Percentiles rank a stretch among this genome's conserved stretches.
Evolutionary conservation across 306 rosid genomes (phyloP).

Genomic region (Castanea crenata): DNA sequence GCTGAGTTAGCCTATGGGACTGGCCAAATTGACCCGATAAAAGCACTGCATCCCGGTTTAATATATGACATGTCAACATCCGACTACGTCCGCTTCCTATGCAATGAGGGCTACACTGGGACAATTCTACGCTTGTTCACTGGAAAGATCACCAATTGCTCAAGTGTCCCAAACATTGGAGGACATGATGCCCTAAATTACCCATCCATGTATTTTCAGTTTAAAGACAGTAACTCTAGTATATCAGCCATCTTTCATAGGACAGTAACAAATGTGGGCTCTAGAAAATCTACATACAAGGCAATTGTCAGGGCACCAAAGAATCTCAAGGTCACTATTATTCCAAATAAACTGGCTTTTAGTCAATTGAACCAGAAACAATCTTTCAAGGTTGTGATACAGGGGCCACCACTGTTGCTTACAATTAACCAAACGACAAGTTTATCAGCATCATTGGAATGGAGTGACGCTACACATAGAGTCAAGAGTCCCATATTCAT

Average conservation of each 20-base stretch:
- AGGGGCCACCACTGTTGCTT: slow-evolving; percentile 26
- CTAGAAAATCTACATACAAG: slow-evolving; percentile 42
- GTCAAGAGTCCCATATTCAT: slow-evolving; percentile 60
- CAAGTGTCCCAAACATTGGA: no score
- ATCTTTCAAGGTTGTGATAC: slow-evolving; percentile 54
- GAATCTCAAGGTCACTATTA: slow-evolving; percentile 31
- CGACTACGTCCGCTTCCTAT: slow-evolving; percentile 53
- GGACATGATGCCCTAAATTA: slow-evolving; percentile 67
- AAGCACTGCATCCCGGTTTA: slow-evolving; percentile 60
- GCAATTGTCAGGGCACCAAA: slow-evolving; percentile 7
- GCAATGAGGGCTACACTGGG: slow-evolving; percentile 48
- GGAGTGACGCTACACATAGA: slow-evolving; percentile 55
- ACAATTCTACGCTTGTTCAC: slow-evolving; percentile 28
- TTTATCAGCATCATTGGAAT: slow-evolving; percentile 46
- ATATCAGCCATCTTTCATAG: slow-evolving; percentile 53
- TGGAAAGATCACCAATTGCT: background rate
- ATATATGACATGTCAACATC: slow-evolving; percentile 40
- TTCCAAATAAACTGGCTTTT: slow-evolving; percentile 50
- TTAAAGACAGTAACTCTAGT: background rate
- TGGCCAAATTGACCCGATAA: slow-evolving; percentile 59
- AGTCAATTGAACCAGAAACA: slow-evolving; percentile 22
- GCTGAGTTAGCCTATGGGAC: slow-evolving; percentile 53
- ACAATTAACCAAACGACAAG: background rate
- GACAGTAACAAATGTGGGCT: slow-evolving; percentile 62
- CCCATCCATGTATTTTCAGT: slow-evolving; percentile 58